Percentiles rank a stretch among this genome's conserved stretches.
phyloP scores from a whole-genome alignment of 2,329 filamentous ascomycete species.

The Colletotrichum graminicola region DNA sequence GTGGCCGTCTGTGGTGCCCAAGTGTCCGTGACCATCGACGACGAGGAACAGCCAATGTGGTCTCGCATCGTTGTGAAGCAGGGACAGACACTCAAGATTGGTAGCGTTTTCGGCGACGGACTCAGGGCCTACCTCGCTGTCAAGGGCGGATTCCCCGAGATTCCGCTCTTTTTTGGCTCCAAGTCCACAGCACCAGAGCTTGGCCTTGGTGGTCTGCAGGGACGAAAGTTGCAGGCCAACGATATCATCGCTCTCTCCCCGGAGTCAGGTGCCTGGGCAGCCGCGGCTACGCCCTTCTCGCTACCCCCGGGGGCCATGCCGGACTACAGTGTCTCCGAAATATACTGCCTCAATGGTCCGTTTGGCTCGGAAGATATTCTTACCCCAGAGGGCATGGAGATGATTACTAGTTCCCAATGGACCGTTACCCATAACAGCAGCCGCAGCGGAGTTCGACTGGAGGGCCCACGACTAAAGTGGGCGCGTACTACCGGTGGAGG shows the following conservation, averaged over 20 bases:
- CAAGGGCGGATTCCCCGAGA: conserved; percentile 53
- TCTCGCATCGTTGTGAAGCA: not conserved
- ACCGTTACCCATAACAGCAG: conserved; percentile 72
- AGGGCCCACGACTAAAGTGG: conserved; percentile 70
- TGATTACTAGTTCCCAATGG: conserved; percentile 69
- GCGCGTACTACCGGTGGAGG: conserved; percentile 71
- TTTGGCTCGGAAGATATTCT: conserved; percentile 50
- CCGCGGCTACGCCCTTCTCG: not conserved
- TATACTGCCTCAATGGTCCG: conserved; percentile 51
- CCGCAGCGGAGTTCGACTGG: conserved; percentile 69
- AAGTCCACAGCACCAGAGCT: conserved; percentile 71
- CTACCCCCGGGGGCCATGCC: conserved; percentile 35
- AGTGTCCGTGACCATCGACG: not conserved
- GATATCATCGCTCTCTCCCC: conserved; percentile 61
- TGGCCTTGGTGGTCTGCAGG: conserved; percentile 71
- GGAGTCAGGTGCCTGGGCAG: conserved; percentile 39
- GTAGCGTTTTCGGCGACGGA: conserved; percentile 63
- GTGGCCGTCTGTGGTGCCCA: conserved; percentile 18
- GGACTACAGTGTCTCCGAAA: conserved; percentile 13
- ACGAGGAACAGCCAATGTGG: conserved; percentile 1
- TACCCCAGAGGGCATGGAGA: conserved; percentile 63
- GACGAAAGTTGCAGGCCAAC: conserved; percentile 65
- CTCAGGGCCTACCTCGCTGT: conserved; percentile 71
- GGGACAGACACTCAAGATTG: conserved; percentile 45
- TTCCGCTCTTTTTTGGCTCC: conserved; percentile 69